Base-by-base conservation (phyloP, 352 stramenopile species). In the Phytopythium montanum region DNA sequence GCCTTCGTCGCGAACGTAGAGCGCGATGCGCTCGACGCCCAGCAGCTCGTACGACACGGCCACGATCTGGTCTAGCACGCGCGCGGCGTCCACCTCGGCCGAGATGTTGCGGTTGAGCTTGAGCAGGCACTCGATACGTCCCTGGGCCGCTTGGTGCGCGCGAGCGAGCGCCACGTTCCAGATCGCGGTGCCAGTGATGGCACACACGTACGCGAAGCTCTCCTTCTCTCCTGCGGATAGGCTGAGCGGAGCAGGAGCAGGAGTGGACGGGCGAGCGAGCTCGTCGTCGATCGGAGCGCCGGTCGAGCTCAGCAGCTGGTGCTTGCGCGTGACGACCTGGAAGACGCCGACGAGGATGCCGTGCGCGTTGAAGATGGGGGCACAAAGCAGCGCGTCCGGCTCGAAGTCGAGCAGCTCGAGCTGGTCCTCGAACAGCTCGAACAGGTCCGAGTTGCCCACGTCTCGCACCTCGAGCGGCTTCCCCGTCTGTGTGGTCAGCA, bases 31-130 rank as follows among this genome's bases (percentile, higher is more conserved):
- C 59, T 91, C 81, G 3, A 76, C 76, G 26, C 65, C 67, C 0
- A 91, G 65, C 23, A 89, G 68, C 54, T 91, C 79, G 39, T 91
- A 80, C 28, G 70, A 83, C 8, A 91, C 81, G 0, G 77, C 73
- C 10, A 91, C 72, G 25, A 89, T 79, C 46, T 91, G 79, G 45
- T 85, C 75, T 1, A 91, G 64, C 39, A 91, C 79, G 2, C 66
- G 54, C 3, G 74, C 87, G 8, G 81, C 73, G 19, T 78, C 73
- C 26, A 76, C 59, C 46, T 91, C 79, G 46, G 82, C 76, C 10
- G 81, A 81, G 54, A 89, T 91, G 55, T 87, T 91, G 50, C 76
- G 79, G 51, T 89, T 80, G 44, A 91, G 66, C 58, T 88, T 88
- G 13, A 91, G 68, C 10, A 91, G 64, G 34, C 81, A 81, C 45